These are phyloP conservation scores for Spiraea crenata DNA, from an alignment of 331 rosid species.

Conservation along the genomic window DNA sequence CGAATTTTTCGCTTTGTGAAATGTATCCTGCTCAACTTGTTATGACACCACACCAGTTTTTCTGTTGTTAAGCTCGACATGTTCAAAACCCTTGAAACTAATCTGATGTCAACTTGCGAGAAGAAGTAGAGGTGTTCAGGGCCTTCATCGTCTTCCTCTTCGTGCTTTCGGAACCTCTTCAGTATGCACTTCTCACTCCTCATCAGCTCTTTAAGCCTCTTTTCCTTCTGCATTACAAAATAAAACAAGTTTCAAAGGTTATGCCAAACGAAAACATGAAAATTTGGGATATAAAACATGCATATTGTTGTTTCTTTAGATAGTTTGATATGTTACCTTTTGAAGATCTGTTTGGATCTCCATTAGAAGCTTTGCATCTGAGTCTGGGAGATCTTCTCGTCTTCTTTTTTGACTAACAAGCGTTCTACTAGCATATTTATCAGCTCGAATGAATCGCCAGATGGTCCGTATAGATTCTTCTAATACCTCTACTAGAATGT, in stretches of 20 bases:
- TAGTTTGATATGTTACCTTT: constrained; percentile 38
- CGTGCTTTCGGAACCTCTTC: constrained; percentile 52
- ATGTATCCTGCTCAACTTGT: constrained; percentile 57
- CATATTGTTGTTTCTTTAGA: no score
- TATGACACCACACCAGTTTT: constrained; percentile 86
- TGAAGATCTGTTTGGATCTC: constrained; percentile 59
- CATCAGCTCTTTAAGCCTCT: constrained; percentile 51
- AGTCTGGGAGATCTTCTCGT: constrained; percentile 53
- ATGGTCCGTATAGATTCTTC: constrained; percentile 85
- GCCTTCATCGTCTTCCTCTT: constrained; percentile 38
- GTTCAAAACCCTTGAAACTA: constrained; percentile 75
- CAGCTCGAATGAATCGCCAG: constrained; percentile 82
- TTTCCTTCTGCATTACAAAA: constrained; percentile 62
- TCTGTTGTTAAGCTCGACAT: constrained; percentile 83
- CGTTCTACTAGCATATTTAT: constrained; percentile 47
- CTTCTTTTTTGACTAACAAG: constrained; percentile 30
- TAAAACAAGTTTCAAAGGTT: neutral
- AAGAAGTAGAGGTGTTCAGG: constrained; percentile 67
- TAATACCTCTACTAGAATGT: constrained; percentile 61
- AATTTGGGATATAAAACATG: no score
- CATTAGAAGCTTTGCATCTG: constrained; percentile 52
- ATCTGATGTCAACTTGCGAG: constrained; percentile 84
- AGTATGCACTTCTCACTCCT: constrained; percentile 77
- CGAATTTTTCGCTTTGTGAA: constrained; percentile 59
- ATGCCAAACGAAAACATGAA: neutral